Evolutionary conservation across 306 rosid species (phyloP).

Genomic region (Morella rubra): DNA sequence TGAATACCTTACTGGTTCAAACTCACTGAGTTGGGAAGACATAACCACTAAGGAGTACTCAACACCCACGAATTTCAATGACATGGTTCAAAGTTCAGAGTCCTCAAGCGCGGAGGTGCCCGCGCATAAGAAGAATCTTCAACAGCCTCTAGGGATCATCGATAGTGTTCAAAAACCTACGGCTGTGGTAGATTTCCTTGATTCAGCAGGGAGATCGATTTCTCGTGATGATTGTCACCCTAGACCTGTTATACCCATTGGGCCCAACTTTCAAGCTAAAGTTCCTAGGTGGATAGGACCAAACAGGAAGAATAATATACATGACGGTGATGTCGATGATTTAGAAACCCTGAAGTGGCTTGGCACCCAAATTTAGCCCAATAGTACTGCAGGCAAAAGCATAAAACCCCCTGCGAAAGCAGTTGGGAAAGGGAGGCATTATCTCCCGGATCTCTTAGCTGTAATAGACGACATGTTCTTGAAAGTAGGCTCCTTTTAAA

Average conservation of each 20-base stretch:
- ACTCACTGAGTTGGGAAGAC: neutral
- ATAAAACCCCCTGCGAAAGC: neutral
- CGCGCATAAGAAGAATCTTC: too few species aligned
- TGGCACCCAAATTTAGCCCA: conserved; percentile 34
- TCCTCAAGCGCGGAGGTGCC: neutral
- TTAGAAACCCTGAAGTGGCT: conserved; percentile 32
- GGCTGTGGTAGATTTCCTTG: conserved; percentile 6
- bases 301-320: neutral
- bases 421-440: conserved; percentile 30
- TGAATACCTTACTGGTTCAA: conserved; percentile 21
- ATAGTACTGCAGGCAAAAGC: neutral
- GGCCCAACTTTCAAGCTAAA: conserved; percentile 49
- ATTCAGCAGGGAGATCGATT: neutral
- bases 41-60: conserved; percentile 10
- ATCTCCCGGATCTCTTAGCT: conserved; percentile 28
- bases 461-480: conserved; percentile 28
- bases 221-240: neutral
- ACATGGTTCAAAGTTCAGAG: neutral
- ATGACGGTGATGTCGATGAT: conserved; percentile 15
- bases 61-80: neutral
- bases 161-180: conserved; percentile 14
- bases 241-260: conserved; percentile 39
- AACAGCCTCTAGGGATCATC: neutral
- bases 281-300: conserved; percentile 35
- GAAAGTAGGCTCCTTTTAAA: conserved; percentile 28